Conservation (phyloP, 208 protist species). For the Porcisia deanei region DNA sequence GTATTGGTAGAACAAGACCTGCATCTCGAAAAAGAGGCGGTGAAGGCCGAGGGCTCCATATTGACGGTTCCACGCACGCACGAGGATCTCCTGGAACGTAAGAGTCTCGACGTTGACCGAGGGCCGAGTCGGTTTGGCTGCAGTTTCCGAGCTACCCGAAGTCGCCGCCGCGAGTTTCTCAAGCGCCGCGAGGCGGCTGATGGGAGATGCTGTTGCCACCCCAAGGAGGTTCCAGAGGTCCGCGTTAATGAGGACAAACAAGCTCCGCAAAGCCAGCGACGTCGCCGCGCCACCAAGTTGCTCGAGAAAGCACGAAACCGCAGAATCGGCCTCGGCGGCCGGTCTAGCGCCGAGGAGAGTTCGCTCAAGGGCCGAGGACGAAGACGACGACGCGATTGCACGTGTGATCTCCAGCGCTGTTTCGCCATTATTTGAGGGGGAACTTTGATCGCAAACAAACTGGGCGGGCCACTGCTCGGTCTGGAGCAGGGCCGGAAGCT, state of each 20-base stretch:
- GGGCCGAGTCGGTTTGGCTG: conserved; percentile 1
- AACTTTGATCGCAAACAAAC: conserved; percentile 28
- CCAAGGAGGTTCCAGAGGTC: conserved; percentile 31
- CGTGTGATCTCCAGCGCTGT: not conserved
- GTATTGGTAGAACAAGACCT: conserved; percentile 41
- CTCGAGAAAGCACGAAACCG: not conserved
- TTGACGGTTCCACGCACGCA: conserved; percentile 43
- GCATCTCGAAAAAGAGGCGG: conserved; percentile 59
- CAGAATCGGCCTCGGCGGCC: not conserved
- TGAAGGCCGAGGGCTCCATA: conserved; percentile 52
- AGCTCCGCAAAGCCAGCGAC: conserved; percentile 25
- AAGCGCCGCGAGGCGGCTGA: conserved; percentile 28
- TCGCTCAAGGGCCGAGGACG: not conserved
- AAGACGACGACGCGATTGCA: not conserved
- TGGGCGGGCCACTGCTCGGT: conserved; percentile 45
- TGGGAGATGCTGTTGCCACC: conserved; percentile 16
- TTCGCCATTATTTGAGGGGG: not conserved
- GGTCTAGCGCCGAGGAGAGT: not conserved
- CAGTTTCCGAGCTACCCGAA: not conserved
- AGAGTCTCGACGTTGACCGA: conserved; percentile 19
- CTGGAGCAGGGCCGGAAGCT: conserved; percentile 24
- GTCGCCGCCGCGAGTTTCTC: conserved; percentile 18
- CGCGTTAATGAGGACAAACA: conserved; percentile 7
- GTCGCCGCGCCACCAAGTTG: conserved; percentile 25
- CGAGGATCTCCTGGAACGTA: conserved; percentile 38